These are phyloP conservation scores for Trichoderma afroharzianum DNA, from an alignment of 2,329 filamentous ascomycete genomes.

Conservation along the genomic window DNA sequence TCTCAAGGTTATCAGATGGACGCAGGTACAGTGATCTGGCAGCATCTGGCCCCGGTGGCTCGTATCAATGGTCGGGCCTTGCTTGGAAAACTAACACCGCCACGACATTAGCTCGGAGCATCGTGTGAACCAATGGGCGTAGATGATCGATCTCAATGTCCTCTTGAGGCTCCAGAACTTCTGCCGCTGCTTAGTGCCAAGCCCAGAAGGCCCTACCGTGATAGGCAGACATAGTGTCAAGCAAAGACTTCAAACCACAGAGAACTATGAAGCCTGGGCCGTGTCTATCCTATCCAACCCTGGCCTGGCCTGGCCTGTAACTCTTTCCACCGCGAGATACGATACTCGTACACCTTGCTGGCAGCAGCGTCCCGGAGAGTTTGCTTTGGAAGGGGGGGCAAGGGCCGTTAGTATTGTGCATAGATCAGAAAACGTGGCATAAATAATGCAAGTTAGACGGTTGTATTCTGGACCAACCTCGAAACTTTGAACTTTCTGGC, in stretches of 20 bases:
- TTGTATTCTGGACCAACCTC: slow-evolving; percentile 7
- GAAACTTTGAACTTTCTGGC: background rate
- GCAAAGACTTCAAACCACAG: background rate
- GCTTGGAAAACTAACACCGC: background rate
- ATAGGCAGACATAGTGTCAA: background rate
- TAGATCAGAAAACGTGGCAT: background rate
- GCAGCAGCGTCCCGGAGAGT: background rate
- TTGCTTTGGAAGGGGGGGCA: background rate
- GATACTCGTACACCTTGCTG: background rate
- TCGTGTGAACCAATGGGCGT: background rate
- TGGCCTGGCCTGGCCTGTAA: background rate
- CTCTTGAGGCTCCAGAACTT: background rate
- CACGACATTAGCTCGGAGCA: background rate
- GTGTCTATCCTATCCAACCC: background rate
- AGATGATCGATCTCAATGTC: background rate
- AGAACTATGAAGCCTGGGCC: background rate
- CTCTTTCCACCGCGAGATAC: background rate
- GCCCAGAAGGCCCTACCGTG: background rate
- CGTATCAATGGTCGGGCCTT: background rate
- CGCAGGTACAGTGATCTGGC: background rate
- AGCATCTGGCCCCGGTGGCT: background rate
- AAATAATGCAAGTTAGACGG: slow-evolving; percentile 7
- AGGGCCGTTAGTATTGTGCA: background rate
- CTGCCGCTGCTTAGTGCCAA: background rate
- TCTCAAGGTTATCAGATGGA: background rate